These are phyloP conservation scores for Candida cerambycidarum DNA, from an alignment of 805 yeast species.

Conservation along the genomic window DNA sequence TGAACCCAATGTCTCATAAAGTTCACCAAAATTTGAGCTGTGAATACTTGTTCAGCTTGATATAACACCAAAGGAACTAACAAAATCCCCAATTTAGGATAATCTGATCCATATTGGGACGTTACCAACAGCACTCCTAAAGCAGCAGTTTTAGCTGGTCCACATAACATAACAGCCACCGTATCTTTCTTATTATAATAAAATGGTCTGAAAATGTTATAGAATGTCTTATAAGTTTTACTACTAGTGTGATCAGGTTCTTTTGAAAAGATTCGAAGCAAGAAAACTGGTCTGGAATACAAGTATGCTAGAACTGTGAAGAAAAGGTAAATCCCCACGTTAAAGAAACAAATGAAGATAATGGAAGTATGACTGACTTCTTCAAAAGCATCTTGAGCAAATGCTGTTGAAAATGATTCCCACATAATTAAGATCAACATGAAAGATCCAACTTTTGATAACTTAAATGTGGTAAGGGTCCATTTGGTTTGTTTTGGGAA, in stretches of 20 bases:
- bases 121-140: conserved; percentile 82
- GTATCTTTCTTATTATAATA: conserved; percentile 72
- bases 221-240: conserved; percentile 43
- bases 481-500: conserved; percentile 65
- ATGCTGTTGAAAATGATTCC: conserved; percentile 83
- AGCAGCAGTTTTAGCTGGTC: conserved; percentile 93
- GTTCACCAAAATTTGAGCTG: conserved; percentile 71
- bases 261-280: conserved; percentile 40
- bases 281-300: conserved; percentile 59
- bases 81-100: conserved; percentile 63
- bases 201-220: conserved; percentile 57
- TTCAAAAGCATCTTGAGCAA: conserved; percentile 76
- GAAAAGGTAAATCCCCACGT: conserved; percentile 73
- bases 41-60: conserved; percentile 83
- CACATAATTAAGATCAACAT: conserved; percentile 78
- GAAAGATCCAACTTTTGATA: conserved; percentile 74
- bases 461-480: conserved; percentile 54
- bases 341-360: conserved; percentile 78
- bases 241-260: conserved; percentile 51
- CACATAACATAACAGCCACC: conserved; percentile 79
- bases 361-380: conserved; percentile 66
- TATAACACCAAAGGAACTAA: conserved; percentile 82
- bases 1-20: conserved; percentile 71
- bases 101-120: conserved; percentile 70
- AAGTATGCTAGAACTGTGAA: conserved; percentile 66